Evolutionary conservation across 1,139 yeast species (phyloP), one percentile per base, ranked within the genome.

Genomic region (Saccharomyces hybrid): DNA sequence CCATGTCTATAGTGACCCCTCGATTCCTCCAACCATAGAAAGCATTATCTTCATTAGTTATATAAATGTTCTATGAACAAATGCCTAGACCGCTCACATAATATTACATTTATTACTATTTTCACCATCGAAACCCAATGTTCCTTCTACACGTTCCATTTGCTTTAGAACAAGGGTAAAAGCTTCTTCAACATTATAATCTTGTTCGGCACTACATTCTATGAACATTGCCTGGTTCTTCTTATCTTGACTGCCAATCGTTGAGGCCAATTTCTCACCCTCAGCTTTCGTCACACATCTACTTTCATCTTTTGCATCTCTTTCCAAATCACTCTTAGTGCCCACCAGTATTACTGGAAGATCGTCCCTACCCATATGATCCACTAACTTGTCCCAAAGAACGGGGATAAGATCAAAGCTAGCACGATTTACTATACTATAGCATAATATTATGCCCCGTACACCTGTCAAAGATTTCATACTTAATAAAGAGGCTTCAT

Each of bases 331-430:
- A 54, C 83, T 75, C 74, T 90, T 90, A 72, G 89, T 90, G 1
- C 96, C 97, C 16, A 90, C 86, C 34, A 90, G 75, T 8, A 89
- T 83, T 76, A 90, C 81, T 4, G 97, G 97, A 19, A 87, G 79
- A 44, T 79, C 74, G 56, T 85, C 88, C 28, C 82, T 77, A 1
- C 95, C 96, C 16, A 86, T 78, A 9, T 70, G 68, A 48, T 70
- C 88, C 59, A 89, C 76, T 55, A 90, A 85, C 75, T 90, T 89
- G 70, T 88, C 97, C 65, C 96, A 79, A 49, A 90, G 86, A 49
- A 86, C 78, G 58, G 83, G 83, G 52, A 90, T 76, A 73, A 88
- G 78, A 58, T 88, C 95, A 70, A 90, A 89, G 46, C 95, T 85
- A 60, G 83, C 81, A 61, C 87, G 75, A 48, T 91, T 85, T 25